phyloP scores from a whole-genome alignment of 2,329 filamentous ascomycete genomes.

The Ophiocordyceps unilateralis region DNA sequence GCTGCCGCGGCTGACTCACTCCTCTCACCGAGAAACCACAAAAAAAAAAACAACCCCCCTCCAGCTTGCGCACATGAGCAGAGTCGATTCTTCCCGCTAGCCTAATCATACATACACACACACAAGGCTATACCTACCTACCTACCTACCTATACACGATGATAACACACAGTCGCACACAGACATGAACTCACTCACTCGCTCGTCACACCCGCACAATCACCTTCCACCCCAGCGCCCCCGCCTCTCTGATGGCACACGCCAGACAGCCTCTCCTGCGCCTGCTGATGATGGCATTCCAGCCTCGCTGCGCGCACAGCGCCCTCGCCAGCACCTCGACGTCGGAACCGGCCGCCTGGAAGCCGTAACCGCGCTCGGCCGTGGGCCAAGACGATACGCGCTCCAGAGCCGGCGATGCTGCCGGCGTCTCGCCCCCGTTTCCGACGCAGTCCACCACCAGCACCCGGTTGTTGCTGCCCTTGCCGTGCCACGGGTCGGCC shows the following conservation, averaged over 20 bases:
- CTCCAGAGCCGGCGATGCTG: constrained; percentile 29
- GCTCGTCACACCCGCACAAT: constrained; percentile 32
- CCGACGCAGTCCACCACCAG: constrained; percentile 49
- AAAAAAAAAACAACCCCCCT: too few species aligned
- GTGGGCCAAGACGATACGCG: constrained; percentile 14
- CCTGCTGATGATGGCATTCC: constrained; percentile 56
- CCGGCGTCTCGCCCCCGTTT: constrained; percentile 24
- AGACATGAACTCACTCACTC: not conserved
- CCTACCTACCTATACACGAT: too few species aligned
- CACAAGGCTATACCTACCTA: not conserved
- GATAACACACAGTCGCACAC: not conserved
- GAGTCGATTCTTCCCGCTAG: too few species aligned
- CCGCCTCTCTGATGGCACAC: constrained; percentile 60
- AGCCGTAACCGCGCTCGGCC: constrained; percentile 18
- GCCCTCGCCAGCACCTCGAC: constrained; percentile 56
- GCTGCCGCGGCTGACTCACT: too few species aligned
- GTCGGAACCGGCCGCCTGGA: constrained; percentile 36
- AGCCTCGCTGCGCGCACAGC: constrained; percentile 56
- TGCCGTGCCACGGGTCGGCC: constrained; percentile 13
- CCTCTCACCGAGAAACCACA: too few species aligned
- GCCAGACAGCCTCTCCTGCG: constrained; percentile 50
- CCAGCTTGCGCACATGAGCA: too few species aligned
- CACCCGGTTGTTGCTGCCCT: constrained; percentile 19
- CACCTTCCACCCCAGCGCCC: constrained; percentile 50
- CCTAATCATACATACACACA: not conserved